Evolutionary conservation across 306 rosid genomes (phyloP), one percentile per base, ranked within the genome.

Genomic region (Gastrolobium villosum): DNA sequence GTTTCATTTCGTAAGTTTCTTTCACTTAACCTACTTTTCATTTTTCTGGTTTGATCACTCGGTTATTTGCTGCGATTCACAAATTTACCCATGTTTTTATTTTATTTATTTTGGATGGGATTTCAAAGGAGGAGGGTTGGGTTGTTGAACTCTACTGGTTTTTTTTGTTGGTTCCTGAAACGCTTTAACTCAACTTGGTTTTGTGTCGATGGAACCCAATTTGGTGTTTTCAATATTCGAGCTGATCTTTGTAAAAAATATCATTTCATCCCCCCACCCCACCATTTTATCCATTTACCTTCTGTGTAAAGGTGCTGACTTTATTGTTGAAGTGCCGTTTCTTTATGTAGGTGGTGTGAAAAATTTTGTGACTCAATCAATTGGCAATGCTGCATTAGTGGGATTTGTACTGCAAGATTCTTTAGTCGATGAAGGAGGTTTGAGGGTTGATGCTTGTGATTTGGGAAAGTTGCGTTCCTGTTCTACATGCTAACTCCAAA

Each of bases 1-100:
- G 3, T 79, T 64, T 89, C 87, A 70, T 79, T 86, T 77, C 84
- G 88, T 86, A 26, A 69, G 83, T 64, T 79, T 85, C 57, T 36
- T 34, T 2, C 48, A 53, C 79, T 79, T 81, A 3, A 45, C 66
- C 31, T 14, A 5, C 48, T 30, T 1, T 78, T 10, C 26, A 20
- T 37, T 70, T 53, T 45, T 15, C 36, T 68, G 57, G 5, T 74
- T 55, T 67, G 85, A 79, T 84, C 82, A 83, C 52, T 81, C 70
- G 71, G 54, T 55, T 76, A 63, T 80, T 20, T 50, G 71, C 34
- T 70, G 56, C 74, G 78, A 43, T 80, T 87, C 67, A 43, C 9
- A 72, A 72, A 26, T 46, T 77, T 79, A 5, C 52, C 7, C 20
- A 10, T 10, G 14, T 28, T 74, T 35, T 62, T 71, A 11, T 5